Base-by-base conservation (phyloP, 106 monocot species). In the Allium cepa region DNA sequence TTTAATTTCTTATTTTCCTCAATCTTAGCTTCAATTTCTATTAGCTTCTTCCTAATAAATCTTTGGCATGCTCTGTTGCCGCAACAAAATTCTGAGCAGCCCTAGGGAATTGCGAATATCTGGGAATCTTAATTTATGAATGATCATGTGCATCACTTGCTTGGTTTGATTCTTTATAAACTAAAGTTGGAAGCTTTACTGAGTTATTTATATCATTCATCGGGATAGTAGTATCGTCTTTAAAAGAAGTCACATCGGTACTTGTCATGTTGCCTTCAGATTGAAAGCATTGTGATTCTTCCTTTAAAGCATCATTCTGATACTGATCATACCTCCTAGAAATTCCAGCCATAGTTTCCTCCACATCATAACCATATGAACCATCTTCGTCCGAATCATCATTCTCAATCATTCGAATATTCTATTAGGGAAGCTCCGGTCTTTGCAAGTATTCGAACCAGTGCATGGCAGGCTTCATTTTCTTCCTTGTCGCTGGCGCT, bases 331-430 rank as follows among this genome's bases (percentile, higher is more conserved):
- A 92, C 71, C 84, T 75, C 66, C 82, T 75, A 79, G 87, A 82
- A 58, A 99, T 90, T 4, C 78, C 80, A 15, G 82, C 78, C 13
- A 99, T 79, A 17, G 83, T 93, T 68, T 84, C 90, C 49, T 84
- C 73, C 55, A 93, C 90, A 26, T 99, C 97, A 14, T 91, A 87
- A 13, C 86, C 91, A 9, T 66, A n/a, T n/a, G n/a, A n/a, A n/a
- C n/a, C n/a, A n/a, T n/a, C n/a, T n/a, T n/a, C n/a, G n/a, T n/a
- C n/a, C n/a, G n/a, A n/a, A n/a, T n/a, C n/a, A n/a, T n/a, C 66
- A 64, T 9, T 67, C 72, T 45, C 17, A 53, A 12, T 68, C 83
- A 9, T 15, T 11, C 10, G 12, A 55, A 55, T 46, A 14, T 4
- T 53, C 66, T 36, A 17, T 64, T 51, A 78, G 77, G 59, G 61